Evolutionary conservation across 352 stramenopile species (phyloP), one percentile per base, ranked within the genome.

Genomic region (Globisporangium sylvaticum): DNA sequence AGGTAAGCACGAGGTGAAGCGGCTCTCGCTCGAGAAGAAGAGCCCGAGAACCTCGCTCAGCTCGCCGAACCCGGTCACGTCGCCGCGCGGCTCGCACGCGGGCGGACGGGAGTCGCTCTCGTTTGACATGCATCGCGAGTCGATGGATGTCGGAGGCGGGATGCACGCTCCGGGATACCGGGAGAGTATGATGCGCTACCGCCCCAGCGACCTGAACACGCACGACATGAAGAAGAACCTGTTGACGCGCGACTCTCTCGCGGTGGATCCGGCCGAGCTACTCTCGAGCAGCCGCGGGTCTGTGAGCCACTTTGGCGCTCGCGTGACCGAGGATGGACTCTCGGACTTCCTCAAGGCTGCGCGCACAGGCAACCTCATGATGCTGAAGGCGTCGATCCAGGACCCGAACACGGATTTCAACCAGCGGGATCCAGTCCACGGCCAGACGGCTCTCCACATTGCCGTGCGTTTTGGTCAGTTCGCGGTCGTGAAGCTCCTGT

Each of bases 401-500:
- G 83, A 91, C 65, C 68, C 77, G 57, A 81, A 68, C 56, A 92
- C 80, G 2, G 76, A 93, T 57, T 71, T 94, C 37, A 71, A 75
- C 18, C 73, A 90, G 62, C 81, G 81, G 18, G 87, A 95, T 57
- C 74, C 84, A 0, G 73, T 89, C 22, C 87, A 94, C 69, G 80
- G 81, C 18, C 87, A 95, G 72, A 87, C 82, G 24, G 87, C 85
- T 5, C 76, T 95, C 63, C 87, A 95, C 68, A 77, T 95, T 63
- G 87, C 87, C 15, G 83, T 93, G 37, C 87, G 87, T 32, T 86
- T 89, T 48, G 87, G 87, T 24, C 84, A 92, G 68, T 79, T 95
- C 56, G 78, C 82, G n/a, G 79, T 78, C 29, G 78, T 95, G 25
- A 82, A 88, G 52, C 68, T 88, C 69, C 64, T 95, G 55, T 92